Evolutionary conservation across 306 rosid genomes (phyloP), one percentile per base, ranked within the genome.

Genomic region (Abrus precatorius): DNA sequence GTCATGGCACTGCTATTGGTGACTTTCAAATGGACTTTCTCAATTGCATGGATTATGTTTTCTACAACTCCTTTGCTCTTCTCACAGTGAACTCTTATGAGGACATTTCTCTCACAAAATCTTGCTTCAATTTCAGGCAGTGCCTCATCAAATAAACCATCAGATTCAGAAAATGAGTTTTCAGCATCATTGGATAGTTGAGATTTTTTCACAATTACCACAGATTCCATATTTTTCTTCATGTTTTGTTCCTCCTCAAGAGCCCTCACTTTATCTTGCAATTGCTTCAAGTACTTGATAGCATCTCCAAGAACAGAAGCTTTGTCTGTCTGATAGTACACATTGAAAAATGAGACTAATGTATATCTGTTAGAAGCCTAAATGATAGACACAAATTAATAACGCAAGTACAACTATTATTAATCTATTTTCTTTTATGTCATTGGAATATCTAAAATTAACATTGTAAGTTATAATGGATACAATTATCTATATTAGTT

Each of bases 301-400:
- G 98, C 90, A 86, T 92, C 98, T 78, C 93, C 97, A 82, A 94
- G 97, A 82, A 94, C 97, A 62, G 97, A 91, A 85, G 94, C 97
- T 89, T 94, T 94, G 86, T 94, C 98, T 87, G 81, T 94, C 98
- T 94, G 86, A 82, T 74, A 76, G 70, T 32, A 54, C 65, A 74
- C 45, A 55, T 32, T 69, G 36, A 28, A 57, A 72, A 52, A 53
- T 54, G 45, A 28, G 75, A 69, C 61, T 32, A 74, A 60, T 30
- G 7, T 44, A 9, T 55, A 63, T 64, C 29, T 38, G 49, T 38
- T n/a, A 64, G 49, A 64, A 64, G 33, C 71, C 38, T 11, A 14
- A 3, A 40, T 20, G 12, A 32, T 30, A 41, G 41, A 30, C n/a
- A 60, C 40, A 20, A 20, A 20, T 20, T 20, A 20, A 20, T 20